phyloP scores from a whole-genome alignment of 2,329 filamentous ascomycete genomes.

The Stagonosporopsis chrysanthemi region DNA sequence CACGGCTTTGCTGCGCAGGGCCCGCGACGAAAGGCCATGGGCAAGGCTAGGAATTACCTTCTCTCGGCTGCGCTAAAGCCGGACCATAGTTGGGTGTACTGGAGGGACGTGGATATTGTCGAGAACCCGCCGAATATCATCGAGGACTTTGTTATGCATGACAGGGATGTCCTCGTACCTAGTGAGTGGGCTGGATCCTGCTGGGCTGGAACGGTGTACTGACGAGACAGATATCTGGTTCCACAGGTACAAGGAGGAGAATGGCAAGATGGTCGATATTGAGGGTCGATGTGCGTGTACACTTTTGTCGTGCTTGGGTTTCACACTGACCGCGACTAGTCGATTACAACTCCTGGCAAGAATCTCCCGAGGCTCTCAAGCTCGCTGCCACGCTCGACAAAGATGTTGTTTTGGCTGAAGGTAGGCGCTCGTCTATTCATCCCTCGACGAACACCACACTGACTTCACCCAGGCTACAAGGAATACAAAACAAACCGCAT shows the following conservation, averaged over 20 bases:
- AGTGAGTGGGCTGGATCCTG: constrained; percentile 66
- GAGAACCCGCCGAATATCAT: constrained; percentile 88
- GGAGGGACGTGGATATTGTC: constrained; percentile 95
- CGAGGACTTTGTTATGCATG: constrained; percentile 94
- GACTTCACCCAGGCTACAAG: constrained; percentile 75
- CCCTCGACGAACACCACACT: background rate
- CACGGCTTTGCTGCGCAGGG: constrained; percentile 89
- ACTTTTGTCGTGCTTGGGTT: too few relatives aligned
- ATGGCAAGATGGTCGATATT: constrained; percentile 71
- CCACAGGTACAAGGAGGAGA: constrained; percentile 80
- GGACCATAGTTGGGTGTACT: constrained; percentile 98
- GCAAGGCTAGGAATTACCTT: constrained; percentile 88
- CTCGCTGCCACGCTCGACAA: constrained; percentile 77
- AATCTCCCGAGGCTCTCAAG: constrained; percentile 83
- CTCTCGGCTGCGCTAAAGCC: constrained; percentile 84
- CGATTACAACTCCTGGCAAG: constrained; percentile 99
- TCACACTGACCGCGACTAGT: constrained; percentile 61
- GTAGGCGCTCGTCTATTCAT: constrained; percentile 50
- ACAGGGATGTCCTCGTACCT: constrained; percentile 90
- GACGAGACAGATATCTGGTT: constrained; percentile 85
- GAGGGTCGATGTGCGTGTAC: constrained; percentile 83
- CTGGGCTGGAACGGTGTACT: constrained; percentile 7
- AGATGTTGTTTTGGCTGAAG: constrained; percentile 87
- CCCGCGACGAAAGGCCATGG: constrained; percentile 89
- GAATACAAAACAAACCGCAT: constrained; percentile 89